phyloP scores from a whole-genome alignment of 495 filamentous ascomycete genomes.

The Evansstolkia leycettana region DNA sequence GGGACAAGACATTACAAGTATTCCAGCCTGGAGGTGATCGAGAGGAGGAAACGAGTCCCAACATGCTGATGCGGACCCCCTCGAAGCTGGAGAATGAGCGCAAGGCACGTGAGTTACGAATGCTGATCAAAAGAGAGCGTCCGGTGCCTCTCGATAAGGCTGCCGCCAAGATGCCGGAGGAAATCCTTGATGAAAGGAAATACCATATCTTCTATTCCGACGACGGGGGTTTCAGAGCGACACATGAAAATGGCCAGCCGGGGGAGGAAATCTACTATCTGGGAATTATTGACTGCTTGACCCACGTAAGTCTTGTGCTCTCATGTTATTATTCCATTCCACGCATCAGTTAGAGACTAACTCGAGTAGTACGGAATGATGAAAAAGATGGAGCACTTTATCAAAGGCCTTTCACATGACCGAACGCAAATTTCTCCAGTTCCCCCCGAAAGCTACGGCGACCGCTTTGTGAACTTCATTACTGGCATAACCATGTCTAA shows the following conservation, averaged over 20 bases:
- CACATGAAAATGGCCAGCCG: conserved; percentile 74
- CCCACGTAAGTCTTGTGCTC: conserved; percentile 55
- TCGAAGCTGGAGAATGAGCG: conserved; percentile 87
- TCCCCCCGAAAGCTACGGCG: conserved; percentile 83
- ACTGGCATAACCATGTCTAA: conserved; percentile 75
- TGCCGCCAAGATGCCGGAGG: conserved; percentile 77
- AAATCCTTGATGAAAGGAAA: conserved; percentile 57
- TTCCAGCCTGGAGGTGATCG: conserved; percentile 78
- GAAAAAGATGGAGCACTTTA: conserved; percentile 84
- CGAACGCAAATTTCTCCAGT: conserved; percentile 83
- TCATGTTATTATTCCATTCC: background rate
- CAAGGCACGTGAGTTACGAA: conserved; percentile 82
- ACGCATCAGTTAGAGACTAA: conserved; percentile 16
- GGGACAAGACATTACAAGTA: conserved; percentile 87
- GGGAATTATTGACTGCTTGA: conserved; percentile 95
- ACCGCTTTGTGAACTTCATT: conserved; percentile 91
- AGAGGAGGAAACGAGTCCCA: conserved; percentile 42
- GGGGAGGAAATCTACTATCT: conserved; percentile 95
- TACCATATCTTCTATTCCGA: conserved; percentile 77
- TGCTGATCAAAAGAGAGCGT: conserved; percentile 84
- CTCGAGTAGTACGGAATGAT: conserved; percentile 63
- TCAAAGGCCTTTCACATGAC: conserved; percentile 77
- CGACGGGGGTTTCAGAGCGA: conserved; percentile 87
- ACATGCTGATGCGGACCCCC: conserved; percentile 75
- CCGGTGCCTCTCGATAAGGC: conserved; percentile 83